Evolutionary conservation across 2,329 filamentous ascomycete genomes (phyloP).

Genomic region (Lasiodiplodia sp.): DNA sequence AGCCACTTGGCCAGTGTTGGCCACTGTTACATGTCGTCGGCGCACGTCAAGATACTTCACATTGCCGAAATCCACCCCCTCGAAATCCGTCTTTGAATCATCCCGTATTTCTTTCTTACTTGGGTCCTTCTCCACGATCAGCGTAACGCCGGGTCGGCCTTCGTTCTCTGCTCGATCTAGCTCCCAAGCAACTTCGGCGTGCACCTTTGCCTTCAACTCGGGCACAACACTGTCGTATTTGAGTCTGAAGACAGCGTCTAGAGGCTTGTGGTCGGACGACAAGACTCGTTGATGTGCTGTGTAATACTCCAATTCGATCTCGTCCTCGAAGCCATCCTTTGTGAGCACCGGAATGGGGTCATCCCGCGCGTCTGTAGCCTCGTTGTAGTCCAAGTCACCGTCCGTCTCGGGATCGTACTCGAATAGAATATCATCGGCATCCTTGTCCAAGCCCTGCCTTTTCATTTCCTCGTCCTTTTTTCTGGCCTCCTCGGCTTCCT

Average conservation of each 20-base stretch:
- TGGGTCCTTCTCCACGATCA: conserved; percentile 72
- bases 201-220: conserved; percentile 80
- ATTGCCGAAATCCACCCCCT: conserved; percentile 79
- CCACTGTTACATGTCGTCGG: conserved; percentile 76
- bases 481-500: conserved; percentile 71
- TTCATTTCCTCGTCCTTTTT: conserved; percentile 87
- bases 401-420: conserved; percentile 89
- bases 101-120: conserved; percentile 40
- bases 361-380: conserved; percentile 61
- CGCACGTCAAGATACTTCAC: conserved; percentile 73
- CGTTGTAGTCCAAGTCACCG: conserved; percentile 62
- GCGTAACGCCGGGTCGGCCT: conserved; percentile 78
- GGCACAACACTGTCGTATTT: conserved; percentile 88
- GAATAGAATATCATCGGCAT: conserved; percentile 81
- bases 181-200: conserved; percentile 85
- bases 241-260: conserved; percentile 82
- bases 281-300: conserved; percentile 86
- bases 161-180: conserved; percentile 94
- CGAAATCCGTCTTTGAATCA: conserved; percentile 48
- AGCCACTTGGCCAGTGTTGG: conserved; percentile 85
- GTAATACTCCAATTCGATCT: conserved; percentile 71
- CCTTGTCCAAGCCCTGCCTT: conserved; percentile 75
- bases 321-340: conserved; percentile 65
- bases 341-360: conserved; percentile 60
- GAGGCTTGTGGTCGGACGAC: conserved; percentile 94